These are phyloP conservation scores for Aeminium ludgeri DNA, from an alignment of 495 filamentous ascomycete species.

Conservation along the genomic window DNA sequence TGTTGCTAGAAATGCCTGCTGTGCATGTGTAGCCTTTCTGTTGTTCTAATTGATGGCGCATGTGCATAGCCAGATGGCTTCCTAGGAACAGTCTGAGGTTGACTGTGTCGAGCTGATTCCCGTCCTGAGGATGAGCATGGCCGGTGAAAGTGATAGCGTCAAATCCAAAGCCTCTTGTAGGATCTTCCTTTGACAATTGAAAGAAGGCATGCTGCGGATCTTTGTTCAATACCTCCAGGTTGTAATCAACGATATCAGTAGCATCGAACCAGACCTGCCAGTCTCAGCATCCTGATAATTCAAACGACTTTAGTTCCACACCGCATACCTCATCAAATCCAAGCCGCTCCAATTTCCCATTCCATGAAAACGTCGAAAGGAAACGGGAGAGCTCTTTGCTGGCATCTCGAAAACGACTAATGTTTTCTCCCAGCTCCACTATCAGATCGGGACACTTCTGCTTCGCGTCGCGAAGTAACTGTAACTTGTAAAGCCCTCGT, in stretches of 20 bases:
- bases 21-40: constrained; percentile 73
- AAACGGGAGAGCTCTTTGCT: constrained; percentile 65
- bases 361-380: constrained; percentile 56
- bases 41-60: constrained; percentile 54
- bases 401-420: constrained; percentile 68
- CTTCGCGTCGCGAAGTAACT: constrained; percentile 65
- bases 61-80: constrained; percentile 52
- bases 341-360: constrained; percentile 53
- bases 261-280: constrained; percentile 52
- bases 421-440: constrained; percentile 71
- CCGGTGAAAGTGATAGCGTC: constrained; percentile 49
- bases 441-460: constrained; percentile 68
- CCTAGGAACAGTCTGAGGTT: constrained; percentile 21
- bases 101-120: constrained; percentile 5
- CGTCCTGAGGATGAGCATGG: constrained; percentile 33
- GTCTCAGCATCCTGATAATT: not conserved
- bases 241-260: constrained; percentile 71
- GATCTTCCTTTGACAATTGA: constrained; percentile 54
- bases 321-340: constrained; percentile 64
- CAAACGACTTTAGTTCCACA: not conserved
- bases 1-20: constrained; percentile 75
- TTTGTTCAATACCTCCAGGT: constrained; percentile 49
- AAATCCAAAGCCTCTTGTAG: constrained; percentile 61
- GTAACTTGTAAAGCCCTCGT: constrained; percentile 62
- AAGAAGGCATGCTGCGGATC: constrained; percentile 58